These are phyloP conservation scores for Hydnum rufescens DNA, from an alignment of 768 basidiomycete genomes.

Conservation along the genomic window DNA sequence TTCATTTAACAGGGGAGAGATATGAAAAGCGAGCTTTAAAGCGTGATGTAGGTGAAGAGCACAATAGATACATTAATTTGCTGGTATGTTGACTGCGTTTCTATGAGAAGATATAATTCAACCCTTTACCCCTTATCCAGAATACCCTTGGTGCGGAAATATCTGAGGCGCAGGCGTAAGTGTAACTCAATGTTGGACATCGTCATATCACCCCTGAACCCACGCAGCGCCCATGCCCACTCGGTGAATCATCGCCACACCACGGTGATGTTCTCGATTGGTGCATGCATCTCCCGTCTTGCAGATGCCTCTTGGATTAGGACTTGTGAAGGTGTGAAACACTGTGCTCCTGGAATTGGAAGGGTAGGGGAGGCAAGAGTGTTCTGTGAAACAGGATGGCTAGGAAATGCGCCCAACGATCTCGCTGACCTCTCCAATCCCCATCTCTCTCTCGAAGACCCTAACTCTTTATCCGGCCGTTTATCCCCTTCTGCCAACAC, in stretches of 20 bases:
- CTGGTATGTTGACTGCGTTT: not conserved
- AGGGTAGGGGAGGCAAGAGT: not conserved
- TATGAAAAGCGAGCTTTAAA: not conserved
- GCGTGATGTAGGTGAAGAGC: not conserved
- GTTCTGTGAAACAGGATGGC: not conserved
- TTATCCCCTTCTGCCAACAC: too few species aligned
- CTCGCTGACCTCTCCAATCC: too few species aligned
- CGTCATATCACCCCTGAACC: not conserved
- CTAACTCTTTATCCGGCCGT: too few species aligned
- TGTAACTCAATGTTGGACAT: not conserved
- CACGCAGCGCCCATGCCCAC: not conserved
- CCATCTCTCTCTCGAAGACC: too few species aligned
- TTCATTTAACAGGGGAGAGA: not conserved
- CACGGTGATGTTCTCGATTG: not conserved
- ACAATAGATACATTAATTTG: not conserved
- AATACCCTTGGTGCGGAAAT: not conserved
- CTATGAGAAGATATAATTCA: not conserved
- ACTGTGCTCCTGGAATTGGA: not conserved
- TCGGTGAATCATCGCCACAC: not conserved
- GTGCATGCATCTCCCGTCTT: not conserved
- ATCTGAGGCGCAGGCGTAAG: not conserved
- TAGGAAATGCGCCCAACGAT: too few species aligned
- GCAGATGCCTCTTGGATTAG: not conserved
- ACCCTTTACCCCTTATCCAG: not conserved
- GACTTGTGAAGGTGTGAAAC: not conserved